Conservation (phyloP, 805 yeast genomes). For the Myxozyma melibiosi region DNA sequence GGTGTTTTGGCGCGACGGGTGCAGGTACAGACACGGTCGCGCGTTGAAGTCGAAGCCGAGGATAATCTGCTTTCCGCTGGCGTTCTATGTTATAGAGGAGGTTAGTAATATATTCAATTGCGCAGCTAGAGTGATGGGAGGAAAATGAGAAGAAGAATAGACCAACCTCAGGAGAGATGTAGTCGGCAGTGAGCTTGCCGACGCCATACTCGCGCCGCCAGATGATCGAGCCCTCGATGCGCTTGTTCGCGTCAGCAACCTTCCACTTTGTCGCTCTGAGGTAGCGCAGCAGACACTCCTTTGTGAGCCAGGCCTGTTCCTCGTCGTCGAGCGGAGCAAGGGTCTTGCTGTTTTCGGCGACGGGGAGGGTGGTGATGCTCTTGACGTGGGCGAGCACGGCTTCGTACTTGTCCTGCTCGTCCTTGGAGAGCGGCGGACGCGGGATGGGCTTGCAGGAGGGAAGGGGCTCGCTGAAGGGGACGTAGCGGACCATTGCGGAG, state of each 20-base stretch:
- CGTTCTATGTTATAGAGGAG: constrained; percentile 60
- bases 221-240: constrained; percentile 75
- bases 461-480: constrained; percentile 64
- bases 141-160: not conserved
- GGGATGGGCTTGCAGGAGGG: constrained; percentile 54
- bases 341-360: constrained; percentile 40
- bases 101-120: constrained; percentile 41
- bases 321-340: constrained; percentile 44
- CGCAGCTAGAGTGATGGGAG: not conserved
- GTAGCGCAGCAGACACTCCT: constrained; percentile 88
- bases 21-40: constrained; percentile 89
- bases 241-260: constrained; percentile 63
- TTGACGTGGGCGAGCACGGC: constrained; percentile 66
- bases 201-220: constrained; percentile 97
- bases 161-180: constrained; percentile 36
- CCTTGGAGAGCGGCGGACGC: constrained; percentile 50
- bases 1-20: constrained; percentile 96
- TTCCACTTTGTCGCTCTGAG: constrained; percentile 94
- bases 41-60: constrained; percentile 87
- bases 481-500: constrained; percentile 28
- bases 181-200: constrained; percentile 44
- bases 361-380: constrained; percentile 52
- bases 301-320: constrained; percentile 91
- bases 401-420: constrained; percentile 62
- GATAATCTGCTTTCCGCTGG: constrained; percentile 89